Base-by-base conservation (phyloP, 371 early-diverging fungal species). In the Apophysomyces elegans region DNA sequence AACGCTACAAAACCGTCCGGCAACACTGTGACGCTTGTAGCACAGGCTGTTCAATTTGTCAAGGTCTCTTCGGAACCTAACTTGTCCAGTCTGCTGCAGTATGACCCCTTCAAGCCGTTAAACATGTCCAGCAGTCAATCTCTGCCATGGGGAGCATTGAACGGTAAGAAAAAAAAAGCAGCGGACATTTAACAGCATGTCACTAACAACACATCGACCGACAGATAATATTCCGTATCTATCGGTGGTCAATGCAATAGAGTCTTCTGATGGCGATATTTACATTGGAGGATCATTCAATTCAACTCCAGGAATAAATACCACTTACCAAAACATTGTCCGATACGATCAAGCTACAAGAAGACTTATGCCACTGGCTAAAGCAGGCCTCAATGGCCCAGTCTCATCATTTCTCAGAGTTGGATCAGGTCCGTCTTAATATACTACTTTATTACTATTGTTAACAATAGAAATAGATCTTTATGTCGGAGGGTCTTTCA, bases 1-100 rank as follows among this genome's bases (percentile, higher is more conserved):
- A 72, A 75, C 45, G 74, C 71, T 13, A 74, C 69, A 0, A 47
- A 39, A 6, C 60, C 69, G 4, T 41, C 68, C 18, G 57, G 64
- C 57, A n/a, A 71, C 8, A 69, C 65, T 2, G 79, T 70, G 16
- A 65, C 73, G 0, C 60, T 89, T 8, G 74, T 80, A 6, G 85
- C 84, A 5, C 77, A 83, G 62, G 75, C 82, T 21, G 75, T 88
- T 13, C 86, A 86, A 65, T 86, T 83, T 61, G 75, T 85, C 37
- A 88, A 86, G 64, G 65, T 65, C 5, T 71, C 84, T 4, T 81
- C 88, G 1, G 61, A 63, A 0, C 50, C 66, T 1, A 60, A 58
- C 0, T 38, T 83, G 16, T 58, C 72, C 0, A 77, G 79, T 46
- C 56, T 80, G 7, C 62, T 80, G 3, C 69, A 74, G 18, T 83